phyloP scores from a whole-genome alignment of 2,329 filamentous ascomycete genomes.

The Penicillium brasilianum region DNA sequence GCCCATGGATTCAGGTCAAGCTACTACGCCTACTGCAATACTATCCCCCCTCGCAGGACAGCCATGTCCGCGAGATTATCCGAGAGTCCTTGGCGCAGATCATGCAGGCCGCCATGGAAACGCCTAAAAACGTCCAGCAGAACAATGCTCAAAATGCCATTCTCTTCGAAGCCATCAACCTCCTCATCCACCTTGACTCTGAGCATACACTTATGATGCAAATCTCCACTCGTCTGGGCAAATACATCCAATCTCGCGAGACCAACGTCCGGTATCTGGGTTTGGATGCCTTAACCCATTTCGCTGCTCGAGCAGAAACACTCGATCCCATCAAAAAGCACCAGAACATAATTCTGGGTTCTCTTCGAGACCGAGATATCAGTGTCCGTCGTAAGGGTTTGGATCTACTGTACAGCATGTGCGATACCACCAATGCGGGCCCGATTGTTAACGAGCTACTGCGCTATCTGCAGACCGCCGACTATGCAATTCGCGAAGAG shows the following conservation, averaged over 20 bases:
- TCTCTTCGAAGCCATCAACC: constrained; percentile 96
- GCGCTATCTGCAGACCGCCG: constrained; percentile 92
- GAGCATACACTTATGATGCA: constrained; percentile 95
- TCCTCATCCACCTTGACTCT: constrained; percentile 96
- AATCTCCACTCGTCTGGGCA: constrained; percentile 86
- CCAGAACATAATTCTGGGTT: constrained; percentile 93
- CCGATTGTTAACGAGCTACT: constrained; percentile 92
- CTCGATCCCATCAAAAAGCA: constrained; percentile 98
- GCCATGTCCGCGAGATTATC: constrained; percentile 87
- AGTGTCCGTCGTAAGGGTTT: constrained; percentile 95
- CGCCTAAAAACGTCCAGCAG: constrained; percentile 97
- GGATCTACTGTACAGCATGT: constrained; percentile 99
- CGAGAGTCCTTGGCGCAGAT: constrained; percentile 90
- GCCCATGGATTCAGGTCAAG: constrained; percentile 98
- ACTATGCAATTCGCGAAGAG: constrained; percentile 97
- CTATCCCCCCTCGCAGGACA: constrained; percentile 93
- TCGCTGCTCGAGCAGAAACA: constrained; percentile 90
- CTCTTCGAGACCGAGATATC: constrained; percentile 92
- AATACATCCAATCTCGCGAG: constrained; percentile 95
- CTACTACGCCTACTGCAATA: constrained; percentile 90
- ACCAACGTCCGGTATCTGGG: constrained; percentile 97
- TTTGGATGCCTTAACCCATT: constrained; percentile 96
- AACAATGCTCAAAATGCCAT: constrained; percentile 99
- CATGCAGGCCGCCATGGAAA: constrained; percentile 86
- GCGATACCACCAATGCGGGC: constrained; percentile 90